Percentiles rank a stretch among this genome's conserved stretches.
These are phyloP conservation scores for Mycena leptocephala DNA, from an alignment of 768 basidiomycete species.

Conservation along the genomic window DNA sequence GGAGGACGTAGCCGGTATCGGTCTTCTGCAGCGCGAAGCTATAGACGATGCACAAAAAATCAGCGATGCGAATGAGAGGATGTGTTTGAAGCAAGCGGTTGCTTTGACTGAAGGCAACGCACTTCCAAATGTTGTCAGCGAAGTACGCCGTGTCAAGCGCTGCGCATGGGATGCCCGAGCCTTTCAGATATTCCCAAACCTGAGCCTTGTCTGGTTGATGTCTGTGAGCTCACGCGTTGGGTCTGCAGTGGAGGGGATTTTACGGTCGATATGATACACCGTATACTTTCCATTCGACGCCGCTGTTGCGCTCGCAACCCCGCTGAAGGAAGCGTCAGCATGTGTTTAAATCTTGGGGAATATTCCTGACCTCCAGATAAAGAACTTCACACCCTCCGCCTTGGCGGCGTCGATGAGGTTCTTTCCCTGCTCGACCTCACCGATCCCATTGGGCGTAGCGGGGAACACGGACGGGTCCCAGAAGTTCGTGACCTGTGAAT, in stretches of 20 bases:
- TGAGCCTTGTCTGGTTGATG: not conserved
- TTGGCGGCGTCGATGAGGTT: slow-evolving; percentile 48
- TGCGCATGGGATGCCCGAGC: not conserved
- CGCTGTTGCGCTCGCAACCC: not conserved
- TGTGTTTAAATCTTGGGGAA: not conserved
- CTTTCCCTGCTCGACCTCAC: slow-evolving; percentile 45
- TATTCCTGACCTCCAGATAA: slow-evolving; percentile 45
- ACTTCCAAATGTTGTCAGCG: not conserved
- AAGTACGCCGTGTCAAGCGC: not conserved
- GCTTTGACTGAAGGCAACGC: too few relatives aligned
- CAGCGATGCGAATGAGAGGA: not conserved
- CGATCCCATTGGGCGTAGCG: slow-evolving; percentile 28
- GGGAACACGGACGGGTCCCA: slow-evolving; percentile 38
- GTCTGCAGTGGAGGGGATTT: not conserved
- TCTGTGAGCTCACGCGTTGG: not conserved
- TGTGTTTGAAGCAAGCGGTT: too few relatives aligned
- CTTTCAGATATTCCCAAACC: not conserved
- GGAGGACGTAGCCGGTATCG: slow-evolving; percentile 5
- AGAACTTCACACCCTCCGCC: slow-evolving; percentile 42
- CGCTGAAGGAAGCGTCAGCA: not conserved
- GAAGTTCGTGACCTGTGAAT: slow-evolving; percentile 36
- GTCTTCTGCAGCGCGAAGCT: slow-evolving; percentile 16
- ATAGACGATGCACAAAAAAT: not conserved
- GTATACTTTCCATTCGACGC: not conserved
- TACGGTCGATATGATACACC: not conserved